Conservation (phyloP, 306 rosid species). For the Delonix regia region DNA sequence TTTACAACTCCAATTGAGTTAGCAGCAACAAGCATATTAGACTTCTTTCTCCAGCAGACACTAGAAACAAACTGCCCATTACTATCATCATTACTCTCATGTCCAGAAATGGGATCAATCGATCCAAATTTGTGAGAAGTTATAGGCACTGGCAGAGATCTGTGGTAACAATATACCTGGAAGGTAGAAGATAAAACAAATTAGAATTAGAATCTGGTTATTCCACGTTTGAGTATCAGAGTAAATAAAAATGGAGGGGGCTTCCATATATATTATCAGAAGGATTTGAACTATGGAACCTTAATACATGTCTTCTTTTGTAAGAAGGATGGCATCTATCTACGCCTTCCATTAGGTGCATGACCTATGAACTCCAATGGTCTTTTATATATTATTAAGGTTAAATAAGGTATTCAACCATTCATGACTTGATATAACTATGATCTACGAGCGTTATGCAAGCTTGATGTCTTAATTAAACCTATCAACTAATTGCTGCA, state of each 20-base stretch:
- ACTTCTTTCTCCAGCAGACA: conserved; percentile 74
- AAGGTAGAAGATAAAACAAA: conserved; percentile 31
- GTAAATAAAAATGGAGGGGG: conserved; percentile 9
- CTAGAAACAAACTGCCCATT: conserved; percentile 69
- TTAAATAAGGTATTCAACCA: neutral
- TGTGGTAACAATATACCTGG: conserved; percentile 71
- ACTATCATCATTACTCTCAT: conserved; percentile 44
- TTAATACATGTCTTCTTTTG: neutral
- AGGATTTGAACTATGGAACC: conserved; percentile 2
- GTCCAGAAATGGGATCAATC: conserved; percentile 56
- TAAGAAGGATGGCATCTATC: neutral
- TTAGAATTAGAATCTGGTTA: conserved; percentile 23
- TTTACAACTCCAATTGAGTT: conserved; percentile 71
- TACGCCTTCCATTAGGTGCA: neutral
- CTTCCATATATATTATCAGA: conserved; percentile 16
- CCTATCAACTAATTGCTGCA: neutral
- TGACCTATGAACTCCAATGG: conserved; percentile 28
- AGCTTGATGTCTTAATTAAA: neutral
- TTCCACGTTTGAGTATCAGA: neutral
- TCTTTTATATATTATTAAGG: conserved; percentile 1
- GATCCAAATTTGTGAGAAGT: conserved; percentile 61
- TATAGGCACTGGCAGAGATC: conserved; percentile 66
- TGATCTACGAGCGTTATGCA: neutral
- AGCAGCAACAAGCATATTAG: conserved; percentile 64
- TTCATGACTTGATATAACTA: neutral